phyloP scores from a whole-genome alignment of 2,329 filamentous ascomycete genomes.

The Botryotinia calthae region DNA sequence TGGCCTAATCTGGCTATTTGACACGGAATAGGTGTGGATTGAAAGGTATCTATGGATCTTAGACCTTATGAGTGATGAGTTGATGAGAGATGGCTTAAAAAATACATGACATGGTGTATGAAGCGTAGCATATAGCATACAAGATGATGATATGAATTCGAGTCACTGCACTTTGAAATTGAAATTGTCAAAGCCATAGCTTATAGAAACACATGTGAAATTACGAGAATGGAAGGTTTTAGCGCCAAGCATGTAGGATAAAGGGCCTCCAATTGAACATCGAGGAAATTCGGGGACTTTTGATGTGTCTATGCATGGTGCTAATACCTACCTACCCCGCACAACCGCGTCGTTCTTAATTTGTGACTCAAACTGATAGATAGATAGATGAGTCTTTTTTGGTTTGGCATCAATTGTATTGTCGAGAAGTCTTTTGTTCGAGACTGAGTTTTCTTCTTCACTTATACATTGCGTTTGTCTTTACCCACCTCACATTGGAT shows the following conservation, averaged over 20 bases:
- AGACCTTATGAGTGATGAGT: conserved; percentile 13
- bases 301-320: neutral
- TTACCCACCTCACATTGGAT: no score
- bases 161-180: neutral
- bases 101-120: neutral
- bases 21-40: neutral
- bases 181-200: neutral
- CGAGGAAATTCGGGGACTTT: neutral
- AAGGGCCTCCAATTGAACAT: neutral
- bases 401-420: neutral
- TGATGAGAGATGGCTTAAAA: neutral
- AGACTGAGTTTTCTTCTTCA: neutral
- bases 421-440: neutral
- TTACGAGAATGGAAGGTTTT: neutral
- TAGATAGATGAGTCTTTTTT: neutral
- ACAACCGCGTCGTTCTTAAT: neutral
- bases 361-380: neutral
- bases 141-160: neutral
- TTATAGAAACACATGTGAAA: neutral
- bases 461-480: neutral
- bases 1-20: neutral
- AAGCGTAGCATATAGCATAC: neutral
- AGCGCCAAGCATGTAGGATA: neutral
- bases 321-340: neutral
- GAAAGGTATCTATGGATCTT: conserved; percentile 1